Conservation (phyloP, 2,329 filamentous ascomycete genomes). For the Pseudocercospora macadamiae region DNA sequence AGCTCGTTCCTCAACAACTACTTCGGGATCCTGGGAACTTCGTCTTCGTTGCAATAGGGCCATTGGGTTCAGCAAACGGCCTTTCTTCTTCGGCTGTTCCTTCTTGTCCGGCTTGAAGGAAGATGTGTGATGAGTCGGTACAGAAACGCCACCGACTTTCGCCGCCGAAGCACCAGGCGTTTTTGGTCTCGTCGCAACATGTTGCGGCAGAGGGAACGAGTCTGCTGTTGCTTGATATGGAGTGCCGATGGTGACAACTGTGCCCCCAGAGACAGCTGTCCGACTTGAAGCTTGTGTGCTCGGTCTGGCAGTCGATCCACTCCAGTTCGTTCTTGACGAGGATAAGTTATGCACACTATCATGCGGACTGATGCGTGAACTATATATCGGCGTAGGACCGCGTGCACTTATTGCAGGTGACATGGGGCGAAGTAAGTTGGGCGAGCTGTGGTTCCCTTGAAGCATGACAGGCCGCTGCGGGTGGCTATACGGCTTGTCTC, state of each 20-base stretch:
- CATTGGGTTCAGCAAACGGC: conserved; percentile 61
- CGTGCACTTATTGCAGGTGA: conserved; percentile 7
- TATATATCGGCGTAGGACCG: conserved; percentile 15
- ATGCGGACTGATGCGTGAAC: conserved; percentile 17
- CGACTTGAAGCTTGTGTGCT: conserved; percentile 29
- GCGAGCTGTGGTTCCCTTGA: conserved; percentile 29
- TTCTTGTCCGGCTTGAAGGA: conserved; percentile 18
- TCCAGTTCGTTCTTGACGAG: conserved; percentile 26
- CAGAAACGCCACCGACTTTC: conserved; percentile 40
- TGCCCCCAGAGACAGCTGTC: conserved; percentile 16
- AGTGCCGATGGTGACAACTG: conserved; percentile 34
- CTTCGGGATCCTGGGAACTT: conserved; percentile 45
- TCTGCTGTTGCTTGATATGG: conserved; percentile 36
- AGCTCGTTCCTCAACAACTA: conserved; percentile 25
- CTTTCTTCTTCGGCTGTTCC: conserved; percentile 42
- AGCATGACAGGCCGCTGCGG: conserved; percentile 20
- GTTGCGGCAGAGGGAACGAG: conserved; percentile 37
- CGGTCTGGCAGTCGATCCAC: conserved; percentile 30
- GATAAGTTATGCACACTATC: conserved; percentile 22
- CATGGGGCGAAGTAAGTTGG: conserved; percentile 19
- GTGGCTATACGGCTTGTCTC: conserved; percentile 36
- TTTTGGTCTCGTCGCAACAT: conserved; percentile 38
- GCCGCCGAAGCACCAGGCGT: conserved; percentile 33
- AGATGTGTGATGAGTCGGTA: conserved; percentile 39
- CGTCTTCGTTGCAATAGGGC: conserved; percentile 60